Conservation (phyloP, 2,329 filamentous ascomycete genomes). For the Pseudogymnoascus sp. region DNA sequence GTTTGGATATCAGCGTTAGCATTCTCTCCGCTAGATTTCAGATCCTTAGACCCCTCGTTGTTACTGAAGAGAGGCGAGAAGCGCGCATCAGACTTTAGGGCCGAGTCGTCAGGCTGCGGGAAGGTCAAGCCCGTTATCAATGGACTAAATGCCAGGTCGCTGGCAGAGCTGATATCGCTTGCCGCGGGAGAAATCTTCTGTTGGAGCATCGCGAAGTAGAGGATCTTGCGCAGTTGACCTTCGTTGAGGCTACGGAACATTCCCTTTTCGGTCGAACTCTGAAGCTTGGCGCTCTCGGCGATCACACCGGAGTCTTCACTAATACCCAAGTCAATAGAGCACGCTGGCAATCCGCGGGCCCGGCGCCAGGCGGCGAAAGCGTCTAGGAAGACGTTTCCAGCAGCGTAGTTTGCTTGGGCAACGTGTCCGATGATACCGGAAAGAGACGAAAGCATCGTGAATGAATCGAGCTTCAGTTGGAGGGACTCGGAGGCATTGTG, state of each 20-base stretch:
- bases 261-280: slow-evolving; percentile 8
- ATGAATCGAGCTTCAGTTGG: slow-evolving; percentile 13
- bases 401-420: slow-evolving; percentile 14
- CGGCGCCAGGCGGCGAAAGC: slow-evolving; percentile 8
- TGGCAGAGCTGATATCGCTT: slow-evolving; percentile 11
- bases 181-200: slow-evolving; percentile 28
- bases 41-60: not conserved
- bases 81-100: slow-evolving; percentile 14
- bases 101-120: slow-evolving; percentile 12
- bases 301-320: slow-evolving; percentile 9
- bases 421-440: slow-evolving; percentile 4
- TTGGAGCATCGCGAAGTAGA: slow-evolving; percentile 34
- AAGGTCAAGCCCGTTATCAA: slow-evolving; percentile 3
- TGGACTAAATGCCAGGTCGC: not conserved
- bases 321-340: slow-evolving; percentile 20
- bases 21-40: not conserved
- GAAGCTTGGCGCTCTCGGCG: slow-evolving; percentile 14
- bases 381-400: slow-evolving; percentile 13
- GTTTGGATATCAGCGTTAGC: slow-evolving; percentile 10
- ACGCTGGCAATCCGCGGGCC: slow-evolving; percentile 10
- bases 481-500: not conserved
- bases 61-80: not conserved
- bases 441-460: not conserved
- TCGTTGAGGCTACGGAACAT: slow-evolving; percentile 16
- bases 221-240: slow-evolving; percentile 19